Evolutionary conservation across 1,284 basidiomycete genomes (phyloP), one percentile per base, ranked within the genome.

Genomic region (Sanghuangporus baumii): DNA sequence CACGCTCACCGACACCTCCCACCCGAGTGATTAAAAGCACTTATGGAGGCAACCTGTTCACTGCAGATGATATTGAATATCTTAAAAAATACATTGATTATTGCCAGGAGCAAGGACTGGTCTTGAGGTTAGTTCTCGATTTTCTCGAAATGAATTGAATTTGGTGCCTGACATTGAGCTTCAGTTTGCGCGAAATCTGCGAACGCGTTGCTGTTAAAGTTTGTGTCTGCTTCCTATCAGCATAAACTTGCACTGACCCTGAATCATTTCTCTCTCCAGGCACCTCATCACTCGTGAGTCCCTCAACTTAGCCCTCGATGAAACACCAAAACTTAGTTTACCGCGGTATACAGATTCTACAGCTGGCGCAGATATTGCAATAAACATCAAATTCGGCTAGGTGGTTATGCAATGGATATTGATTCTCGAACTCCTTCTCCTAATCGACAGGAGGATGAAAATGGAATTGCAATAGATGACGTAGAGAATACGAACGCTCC

Each of bases 351-450:
- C 65, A 91, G 88, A n/a, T 92, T 93, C 71, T 93, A 91, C 71
- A 91, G 89, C 0, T 93, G 90, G 90, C 82, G 90, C 43, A 82
- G 90, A 56, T 93, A 91, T 69, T 93, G 90, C 74, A 93, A 93
- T 70, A 93, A 92, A 69, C 89, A 93, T 70, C 88, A 91, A 71
- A 93, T 93, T 59, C 84, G 88, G 16, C 78, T 93, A 0, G 88
- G 89, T 31, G 89, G 89, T 1, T 93, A 93, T 69, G 77, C 82
- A 6, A 92, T 93, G 89, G 85, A 83, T 59, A 71, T 79, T 12
- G 81, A 83, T 50, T 63, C 60, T 3, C 78, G 78, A 18, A 74
- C 76, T 7, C 74, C 73, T 9, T 76, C 79, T 38, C 79, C 79
- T 1, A 74, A n/a, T 75, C 26, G 79, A 16, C 48, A 23, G 48